These are phyloP conservation scores for Phytophthora multivora DNA, from an alignment of 352 stramenopile genomes.

Conservation along the genomic window DNA sequence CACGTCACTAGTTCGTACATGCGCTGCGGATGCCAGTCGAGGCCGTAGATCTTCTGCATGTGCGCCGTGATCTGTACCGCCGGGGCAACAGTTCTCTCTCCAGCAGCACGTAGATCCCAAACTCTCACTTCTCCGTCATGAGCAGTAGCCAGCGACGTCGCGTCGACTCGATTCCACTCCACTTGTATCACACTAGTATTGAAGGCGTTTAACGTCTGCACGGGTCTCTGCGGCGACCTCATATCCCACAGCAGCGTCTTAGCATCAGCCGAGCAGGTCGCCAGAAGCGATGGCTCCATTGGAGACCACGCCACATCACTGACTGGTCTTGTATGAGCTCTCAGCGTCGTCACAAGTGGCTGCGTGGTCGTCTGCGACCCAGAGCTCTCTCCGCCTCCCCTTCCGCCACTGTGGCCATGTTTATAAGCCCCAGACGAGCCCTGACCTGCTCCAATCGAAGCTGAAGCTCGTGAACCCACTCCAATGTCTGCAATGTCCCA, in stretches of 20 bases:
- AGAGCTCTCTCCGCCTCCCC: not conserved
- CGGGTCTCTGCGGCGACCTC: constrained; percentile 66
- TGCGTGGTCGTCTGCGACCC: constrained; percentile 35
- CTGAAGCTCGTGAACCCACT: constrained; percentile 13
- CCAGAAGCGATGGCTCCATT: constrained; percentile 70
- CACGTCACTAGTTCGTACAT: constrained; percentile 85
- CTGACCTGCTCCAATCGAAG: constrained; percentile 27
- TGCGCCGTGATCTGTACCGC: constrained; percentile 74
- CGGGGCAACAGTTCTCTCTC: constrained; percentile 52
- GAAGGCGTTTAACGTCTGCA: constrained; percentile 74
- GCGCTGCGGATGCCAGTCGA: constrained; percentile 83
- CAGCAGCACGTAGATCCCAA: constrained; percentile 66
- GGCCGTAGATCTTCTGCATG: constrained; percentile 84
- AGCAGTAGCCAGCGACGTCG: constrained; percentile 71
- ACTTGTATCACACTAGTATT: constrained; percentile 72
- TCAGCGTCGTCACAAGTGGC: constrained; percentile 74
- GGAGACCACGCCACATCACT: constrained; percentile 82
- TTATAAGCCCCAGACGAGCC: constrained; percentile 25
- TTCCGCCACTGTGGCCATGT: constrained; percentile 18
- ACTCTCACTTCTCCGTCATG: constrained; percentile 82
- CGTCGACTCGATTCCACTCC: constrained; percentile 79
- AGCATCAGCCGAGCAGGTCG: constrained; percentile 78
- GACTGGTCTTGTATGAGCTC: constrained; percentile 74
- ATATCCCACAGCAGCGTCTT: constrained; percentile 87
- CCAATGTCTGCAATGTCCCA: constrained; percentile 60